phyloP scores from a whole-genome alignment of 192 early-diverging fungal genomes.

The Geranomyces michiganensis region DNA sequence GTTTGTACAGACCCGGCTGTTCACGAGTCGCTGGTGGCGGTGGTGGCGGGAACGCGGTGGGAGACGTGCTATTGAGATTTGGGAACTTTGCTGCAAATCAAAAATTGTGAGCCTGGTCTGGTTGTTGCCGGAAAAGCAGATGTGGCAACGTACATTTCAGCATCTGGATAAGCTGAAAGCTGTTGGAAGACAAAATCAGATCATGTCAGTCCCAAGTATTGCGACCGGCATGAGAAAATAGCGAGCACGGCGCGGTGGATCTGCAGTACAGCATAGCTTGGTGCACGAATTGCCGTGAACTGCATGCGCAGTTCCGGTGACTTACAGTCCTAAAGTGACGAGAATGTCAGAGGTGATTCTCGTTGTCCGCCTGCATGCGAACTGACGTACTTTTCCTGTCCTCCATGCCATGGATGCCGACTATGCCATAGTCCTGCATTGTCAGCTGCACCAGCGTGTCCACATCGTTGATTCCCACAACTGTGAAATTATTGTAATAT shows the following conservation, averaged over 20 bases:
- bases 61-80: background rate
- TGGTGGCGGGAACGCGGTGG: background rate
- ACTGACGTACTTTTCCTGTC: slow-evolving; percentile 49
- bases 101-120: too few species aligned
- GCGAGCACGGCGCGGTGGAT: too few species aligned
- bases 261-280: too few species aligned
- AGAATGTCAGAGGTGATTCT: slow-evolving; percentile 1
- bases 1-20: background rate
- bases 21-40: background rate
- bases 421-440: slow-evolving; percentile 64
- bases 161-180: slow-evolving; percentile 61
- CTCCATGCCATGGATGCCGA: slow-evolving; percentile 59
- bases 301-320: too few species aligned
- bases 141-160: slow-evolving; percentile 40
- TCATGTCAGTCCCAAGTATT: background rate
- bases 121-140: slow-evolving; percentile 31
- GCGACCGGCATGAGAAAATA: too few species aligned
- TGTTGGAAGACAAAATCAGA: slow-evolving; percentile 1
- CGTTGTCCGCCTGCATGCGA: background rate
- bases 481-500: slow-evolving; percentile 60
- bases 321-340: slow-evolving; percentile 45
- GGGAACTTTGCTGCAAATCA: too few species aligned
- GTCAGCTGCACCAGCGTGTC: slow-evolving; percentile 71
- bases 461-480: slow-evolving; percentile 53
- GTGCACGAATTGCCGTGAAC: too few species aligned